These are phyloP conservation scores for Aspergillus ostianus DNA, from an alignment of 495 filamentous ascomycete species.

Conservation along the genomic window DNA sequence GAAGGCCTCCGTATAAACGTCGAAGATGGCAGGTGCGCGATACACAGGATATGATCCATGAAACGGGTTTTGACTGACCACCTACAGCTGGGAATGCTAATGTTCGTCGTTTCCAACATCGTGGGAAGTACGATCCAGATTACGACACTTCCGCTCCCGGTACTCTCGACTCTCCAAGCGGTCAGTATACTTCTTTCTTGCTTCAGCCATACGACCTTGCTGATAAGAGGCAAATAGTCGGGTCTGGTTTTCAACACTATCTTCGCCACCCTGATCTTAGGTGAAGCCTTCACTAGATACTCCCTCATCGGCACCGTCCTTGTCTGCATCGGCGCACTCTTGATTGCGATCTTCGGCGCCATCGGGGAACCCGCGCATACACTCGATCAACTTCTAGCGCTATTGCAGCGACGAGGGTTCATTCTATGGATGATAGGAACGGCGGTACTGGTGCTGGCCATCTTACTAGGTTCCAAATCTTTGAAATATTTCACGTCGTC, in stretches of 20 bases:
- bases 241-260: constrained; percentile 98
- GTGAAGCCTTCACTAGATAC: constrained; percentile 90
- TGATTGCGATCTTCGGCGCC: constrained; percentile 93
- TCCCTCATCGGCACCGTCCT: constrained; percentile 85
- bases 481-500: constrained; percentile 51
- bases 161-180: constrained; percentile 92
- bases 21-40: constrained; percentile 81
- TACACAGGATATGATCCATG: not conserved
- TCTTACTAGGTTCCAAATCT: constrained; percentile 59
- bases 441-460: constrained; percentile 63
- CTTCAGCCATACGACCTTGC: constrained; percentile 3
- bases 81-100: constrained; percentile 77
- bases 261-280: constrained; percentile 88
- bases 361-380: constrained; percentile 93
- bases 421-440: constrained; percentile 89
- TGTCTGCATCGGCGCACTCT: constrained; percentile 77
- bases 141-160: constrained; percentile 90
- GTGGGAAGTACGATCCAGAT: constrained; percentile 96
- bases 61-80: constrained; percentile 11
- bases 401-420: constrained; percentile 74
- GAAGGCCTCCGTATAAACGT: constrained; percentile 84
- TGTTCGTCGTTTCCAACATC: constrained; percentile 94
- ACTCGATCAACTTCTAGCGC: constrained; percentile 72
- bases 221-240: constrained; percentile 46
- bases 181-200: constrained; percentile 37